Percentiles rank a stretch among this genome's conserved stretches.
These are phyloP conservation scores for Thermochaetoides dissita DNA, from an alignment of 2,329 filamentous ascomycete species.

Conservation along the genomic window DNA sequence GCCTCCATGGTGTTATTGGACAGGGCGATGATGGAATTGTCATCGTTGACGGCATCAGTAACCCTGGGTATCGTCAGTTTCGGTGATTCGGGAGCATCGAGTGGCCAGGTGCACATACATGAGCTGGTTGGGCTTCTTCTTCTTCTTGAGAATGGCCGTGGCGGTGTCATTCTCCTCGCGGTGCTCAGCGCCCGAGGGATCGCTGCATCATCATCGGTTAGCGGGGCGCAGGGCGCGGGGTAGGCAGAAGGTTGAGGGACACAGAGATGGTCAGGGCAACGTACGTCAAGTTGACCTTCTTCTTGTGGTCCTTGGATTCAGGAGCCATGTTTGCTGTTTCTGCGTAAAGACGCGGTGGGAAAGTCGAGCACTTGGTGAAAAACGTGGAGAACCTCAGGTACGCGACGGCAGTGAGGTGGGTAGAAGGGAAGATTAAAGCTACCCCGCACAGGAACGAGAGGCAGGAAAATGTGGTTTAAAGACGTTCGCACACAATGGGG, in stretches of 20 bases:
- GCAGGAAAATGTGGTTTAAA: not conserved
- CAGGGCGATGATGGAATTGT: conserved; percentile 97
- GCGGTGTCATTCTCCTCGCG: conserved; percentile 81
- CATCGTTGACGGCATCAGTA: conserved; percentile 96
- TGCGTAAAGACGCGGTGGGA: conserved; percentile 5
- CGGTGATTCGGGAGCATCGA: conserved; percentile 2
- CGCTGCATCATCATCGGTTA: conserved; percentile 35
- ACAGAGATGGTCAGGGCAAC: conserved; percentile 20
- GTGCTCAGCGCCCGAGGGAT: conserved; percentile 76
- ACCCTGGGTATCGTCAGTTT: conserved; percentile 46
- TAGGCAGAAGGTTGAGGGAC: too few species aligned
- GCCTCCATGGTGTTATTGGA: conserved; percentile 99
- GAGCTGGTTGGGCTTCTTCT: conserved; percentile 99
- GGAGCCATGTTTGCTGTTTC: conserved; percentile 49
- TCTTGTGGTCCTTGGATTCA: conserved; percentile 55
- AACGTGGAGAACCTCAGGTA: not conserved
- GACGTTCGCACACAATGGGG: not conserved
- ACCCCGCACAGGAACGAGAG: not conserved
- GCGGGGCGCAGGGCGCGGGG: too few species aligned
- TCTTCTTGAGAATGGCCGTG: conserved; percentile 98
- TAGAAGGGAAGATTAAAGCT: not conserved
- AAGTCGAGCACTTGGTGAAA: not conserved
- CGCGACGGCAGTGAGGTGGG: not conserved
- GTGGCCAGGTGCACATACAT: conserved; percentile 45
- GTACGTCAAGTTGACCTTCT: conserved; percentile 73